Evolutionary conservation across 176 grass and related monocot genomes (phyloP).

Genomic region (Zoysia pacifica): DNA sequence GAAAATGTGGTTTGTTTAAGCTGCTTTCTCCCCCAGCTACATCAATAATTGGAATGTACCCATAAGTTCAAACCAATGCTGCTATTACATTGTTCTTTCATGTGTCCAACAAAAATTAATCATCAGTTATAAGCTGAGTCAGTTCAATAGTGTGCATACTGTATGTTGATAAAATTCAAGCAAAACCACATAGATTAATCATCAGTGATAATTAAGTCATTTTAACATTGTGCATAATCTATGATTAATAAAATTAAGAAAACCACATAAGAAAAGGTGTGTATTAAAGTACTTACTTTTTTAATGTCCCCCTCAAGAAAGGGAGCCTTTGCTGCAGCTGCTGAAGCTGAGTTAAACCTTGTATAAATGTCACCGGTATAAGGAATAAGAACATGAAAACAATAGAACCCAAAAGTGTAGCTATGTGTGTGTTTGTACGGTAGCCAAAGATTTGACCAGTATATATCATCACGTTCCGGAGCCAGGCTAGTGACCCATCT

Average conservation of each 20-base stretch:
- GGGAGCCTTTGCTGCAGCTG: conserved; percentile 70
- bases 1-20: conserved; percentile 2
- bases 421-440: conserved; percentile 71
- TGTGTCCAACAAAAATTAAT: background rate
- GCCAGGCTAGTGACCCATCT: conserved; percentile 75
- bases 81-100: conserved; percentile 12
- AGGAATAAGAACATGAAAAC: conserved; percentile 89
- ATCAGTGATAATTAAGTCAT: background rate
- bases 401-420: conserved; percentile 69
- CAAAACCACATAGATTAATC: background rate
- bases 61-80: background rate
- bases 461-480: conserved; percentile 82
- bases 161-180: too few relatives aligned
- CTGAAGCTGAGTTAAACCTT: conserved; percentile 89
- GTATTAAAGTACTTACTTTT: conserved; percentile 56
- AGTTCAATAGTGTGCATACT: conserved; percentile 11
- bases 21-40: conserved; percentile 16
- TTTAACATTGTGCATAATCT: conserved; percentile 7
- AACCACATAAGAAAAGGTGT: conserved; percentile 1
- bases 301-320: conserved; percentile 73
- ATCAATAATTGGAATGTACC: conserved; percentile 18
- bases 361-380: conserved; percentile 80
- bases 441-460: conserved; percentile 98
- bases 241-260: conserved; percentile 21
- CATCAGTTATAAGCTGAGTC: background rate